Evolutionary conservation across 768 basidiomycete genomes (phyloP), one percentile per base, ranked within the genome.

Genomic region (Suillus tomentosus): DNA sequence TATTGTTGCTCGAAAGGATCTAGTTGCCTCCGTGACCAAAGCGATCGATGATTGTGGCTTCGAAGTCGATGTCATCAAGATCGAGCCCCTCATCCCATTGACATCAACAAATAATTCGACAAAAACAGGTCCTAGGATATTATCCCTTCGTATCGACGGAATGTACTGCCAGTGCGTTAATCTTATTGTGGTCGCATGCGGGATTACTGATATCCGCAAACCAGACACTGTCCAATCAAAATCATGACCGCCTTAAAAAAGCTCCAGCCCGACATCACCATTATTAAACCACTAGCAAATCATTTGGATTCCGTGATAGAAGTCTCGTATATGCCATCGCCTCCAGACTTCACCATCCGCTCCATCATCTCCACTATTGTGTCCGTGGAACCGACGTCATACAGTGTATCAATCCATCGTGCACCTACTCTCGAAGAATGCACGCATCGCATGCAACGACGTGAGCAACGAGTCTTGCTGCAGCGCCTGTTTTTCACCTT

Each of bases 321-420:
- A 61, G 66, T 85, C 56, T 81, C 80, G 3, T 91, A 87, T 75
- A 78, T 75, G 9, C 85, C 83, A 15, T 72, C 80, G 0, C 78
- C 82, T 11, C 84, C 87, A 0, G 61, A 78, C 7, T 80, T 91
- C 65, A 90, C 89, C 27, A 82, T 95, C 60, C 87, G 93, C 17
- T 77, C 78, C 27, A 86, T 94, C 47, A 74, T 91, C 11, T 70
- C 79, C 15, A 72, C 78, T 5, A 78, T 91, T n/a, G 72, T 75
- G 11, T 68, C 75, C 0, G 68, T 75, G 7, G 77, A 80, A 2
- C 78, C 83, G 17, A 78, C 81, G 15, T 78, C 80, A 0, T 84
- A 87, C 72, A 72, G 70, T 3, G 81, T 81, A 5, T 76, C 79
- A 2, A 62, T 87, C 2, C 71, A 84, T 66, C 80, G 75, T 15